Evolutionary conservation across 768 basidiomycete species (phyloP).

Genomic region (Pholiota microspora): DNA sequence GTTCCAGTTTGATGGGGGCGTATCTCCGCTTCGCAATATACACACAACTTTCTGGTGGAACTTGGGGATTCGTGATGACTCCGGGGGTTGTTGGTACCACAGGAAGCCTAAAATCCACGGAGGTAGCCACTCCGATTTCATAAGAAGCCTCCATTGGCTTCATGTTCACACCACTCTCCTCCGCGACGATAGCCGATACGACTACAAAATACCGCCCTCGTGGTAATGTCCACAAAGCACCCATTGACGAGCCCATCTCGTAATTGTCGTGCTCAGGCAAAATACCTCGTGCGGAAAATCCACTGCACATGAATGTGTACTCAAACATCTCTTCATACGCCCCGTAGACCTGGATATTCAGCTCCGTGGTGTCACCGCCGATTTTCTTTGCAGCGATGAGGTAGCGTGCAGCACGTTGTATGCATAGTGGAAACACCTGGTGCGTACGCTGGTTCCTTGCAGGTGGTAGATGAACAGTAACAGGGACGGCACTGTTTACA

Average conservation of each 20-base stretch:
- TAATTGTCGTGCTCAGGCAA: slow-evolving; percentile 3
- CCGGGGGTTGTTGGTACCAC: slow-evolving; percentile 4
- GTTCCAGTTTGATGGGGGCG: slow-evolving; percentile 10
- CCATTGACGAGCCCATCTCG: slow-evolving; percentile 1
- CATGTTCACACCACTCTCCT: background rate
- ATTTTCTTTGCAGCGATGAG: slow-evolving; percentile 9
- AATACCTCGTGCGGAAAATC: slow-evolving; percentile 3
- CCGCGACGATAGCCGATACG: slow-evolving; percentile 5
- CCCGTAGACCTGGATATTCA: slow-evolving; percentile 2
- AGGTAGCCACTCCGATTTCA: slow-evolving; percentile 11
- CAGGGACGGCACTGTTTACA: slow-evolving; percentile 8
- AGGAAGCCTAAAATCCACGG: background rate
- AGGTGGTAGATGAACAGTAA: slow-evolving; percentile 9
- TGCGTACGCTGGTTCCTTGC: slow-evolving; percentile 3
- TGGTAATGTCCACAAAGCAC: slow-evolving; percentile 8
- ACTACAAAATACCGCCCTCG: slow-evolving; percentile 10
- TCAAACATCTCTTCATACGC: slow-evolving; percentile 9
- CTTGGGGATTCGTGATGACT: slow-evolving; percentile 8
- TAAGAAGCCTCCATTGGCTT: slow-evolving; percentile 1
- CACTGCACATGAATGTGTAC: slow-evolving; percentile 7
- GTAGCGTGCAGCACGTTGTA: slow-evolving; percentile 7
- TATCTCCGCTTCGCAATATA: slow-evolving; percentile 11
- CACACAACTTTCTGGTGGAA: slow-evolving; percentile 11
- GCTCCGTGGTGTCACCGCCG: background rate
- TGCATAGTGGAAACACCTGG: slow-evolving; percentile 8